Evolutionary conservation across 495 filamentous ascomycete species (phyloP).

Genomic region (Xylaria scruposa): DNA sequence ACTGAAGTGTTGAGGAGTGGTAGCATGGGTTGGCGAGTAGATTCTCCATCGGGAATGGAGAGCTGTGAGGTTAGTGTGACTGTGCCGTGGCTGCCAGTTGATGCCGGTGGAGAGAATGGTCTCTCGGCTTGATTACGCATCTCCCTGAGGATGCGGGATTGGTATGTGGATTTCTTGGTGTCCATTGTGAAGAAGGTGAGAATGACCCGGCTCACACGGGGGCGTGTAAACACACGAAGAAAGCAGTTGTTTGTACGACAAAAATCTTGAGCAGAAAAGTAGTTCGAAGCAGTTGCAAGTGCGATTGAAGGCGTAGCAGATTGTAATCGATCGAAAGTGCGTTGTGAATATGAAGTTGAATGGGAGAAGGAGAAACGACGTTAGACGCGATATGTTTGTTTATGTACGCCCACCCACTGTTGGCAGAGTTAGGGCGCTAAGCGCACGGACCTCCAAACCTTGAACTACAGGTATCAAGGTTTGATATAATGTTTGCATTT

Average conservation of each 20-base stretch:
- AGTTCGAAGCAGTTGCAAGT: conserved; percentile 24
- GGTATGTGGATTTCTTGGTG: conserved; percentile 38
- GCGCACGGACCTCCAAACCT: not conserved
- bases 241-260: conserved; percentile 9
- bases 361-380: conserved; percentile 1
- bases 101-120: conserved; percentile 59
- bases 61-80: conserved; percentile 57
- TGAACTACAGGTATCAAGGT: not conserved
- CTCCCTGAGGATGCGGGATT: conserved; percentile 47
- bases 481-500: conserved; percentile 1
- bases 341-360: conserved; percentile 6
- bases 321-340: conserved; percentile 10
- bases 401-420: conserved; percentile 4
- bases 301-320: conserved; percentile 20
- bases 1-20: conserved; percentile 65
- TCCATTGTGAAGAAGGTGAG: conserved; percentile 34
- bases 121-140: conserved; percentile 48
- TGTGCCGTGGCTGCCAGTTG: conserved; percentile 59
- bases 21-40: conserved; percentile 43
- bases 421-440: conserved; percentile 10
- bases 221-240: conserved; percentile 15
- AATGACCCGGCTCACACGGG: conserved; percentile 21
- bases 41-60: conserved; percentile 51
- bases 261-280: conserved; percentile 6
- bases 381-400: conserved; percentile 22